phyloP scores from a whole-genome alignment of 1,284 basidiomycete species.

The Phellinidium pouzarii region DNA sequence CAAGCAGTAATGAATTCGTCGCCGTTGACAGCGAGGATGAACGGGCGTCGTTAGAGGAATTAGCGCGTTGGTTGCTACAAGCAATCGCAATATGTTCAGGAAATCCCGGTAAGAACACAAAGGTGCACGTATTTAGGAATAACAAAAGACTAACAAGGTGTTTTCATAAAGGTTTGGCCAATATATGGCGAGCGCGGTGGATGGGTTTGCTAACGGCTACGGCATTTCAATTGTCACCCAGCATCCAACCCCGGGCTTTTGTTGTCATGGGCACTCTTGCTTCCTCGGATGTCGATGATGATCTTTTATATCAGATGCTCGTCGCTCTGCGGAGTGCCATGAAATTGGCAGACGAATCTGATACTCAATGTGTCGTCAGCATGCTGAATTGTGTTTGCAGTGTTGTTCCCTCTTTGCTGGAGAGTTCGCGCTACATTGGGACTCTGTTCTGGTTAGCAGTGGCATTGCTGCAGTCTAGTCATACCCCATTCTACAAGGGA shows the following conservation, averaged over 20 bases:
- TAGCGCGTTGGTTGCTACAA: conserved; percentile 59
- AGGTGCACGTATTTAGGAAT: not conserved
- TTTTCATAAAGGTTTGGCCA: conserved; percentile 62
- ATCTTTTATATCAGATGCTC: conserved; percentile 84
- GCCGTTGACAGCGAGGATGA: conserved; percentile 56
- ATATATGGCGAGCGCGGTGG: conserved; percentile 91
- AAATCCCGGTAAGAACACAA: conserved; percentile 50
- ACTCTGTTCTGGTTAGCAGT: conserved; percentile 84
- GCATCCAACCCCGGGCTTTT: conserved; percentile 86
- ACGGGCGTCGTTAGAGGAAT: conserved; percentile 61
- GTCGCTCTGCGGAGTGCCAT: conserved; percentile 72
- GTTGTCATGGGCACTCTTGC: conserved; percentile 78
- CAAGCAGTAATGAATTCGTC: conserved; percentile 52
- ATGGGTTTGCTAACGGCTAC: conserved; percentile 89
- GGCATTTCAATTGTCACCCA: conserved; percentile 88
- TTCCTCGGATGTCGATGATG: conserved; percentile 77
- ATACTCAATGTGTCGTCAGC: conserved; percentile 71
- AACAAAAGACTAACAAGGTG: not conserved
- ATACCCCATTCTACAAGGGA: conserved; percentile 68
- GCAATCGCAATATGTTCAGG: conserved; percentile 63
- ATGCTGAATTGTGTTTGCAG: conserved; percentile 83
- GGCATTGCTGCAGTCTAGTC: conserved; percentile 71
- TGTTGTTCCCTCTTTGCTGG: conserved; percentile 63
- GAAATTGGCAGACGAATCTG: conserved; percentile 56
- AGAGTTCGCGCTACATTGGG: conserved; percentile 65